Conservation (phyloP, 306 rosid genomes). For the Inga oerstediana region DNA sequence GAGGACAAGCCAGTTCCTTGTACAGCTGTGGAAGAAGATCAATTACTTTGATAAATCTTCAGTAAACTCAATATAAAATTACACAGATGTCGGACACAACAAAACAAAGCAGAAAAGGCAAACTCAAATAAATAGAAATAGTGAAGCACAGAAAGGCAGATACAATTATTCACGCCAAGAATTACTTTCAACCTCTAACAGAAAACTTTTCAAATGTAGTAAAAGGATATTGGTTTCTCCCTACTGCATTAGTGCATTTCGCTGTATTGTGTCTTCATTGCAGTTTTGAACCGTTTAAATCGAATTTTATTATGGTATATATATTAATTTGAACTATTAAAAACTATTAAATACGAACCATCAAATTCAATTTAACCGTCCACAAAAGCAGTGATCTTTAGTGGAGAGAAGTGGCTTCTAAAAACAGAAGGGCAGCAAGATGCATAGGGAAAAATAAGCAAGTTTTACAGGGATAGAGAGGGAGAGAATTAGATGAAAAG, state of each 20-base stretch:
- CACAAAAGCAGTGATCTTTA: neutral
- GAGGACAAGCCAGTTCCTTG: conserved; percentile 89
- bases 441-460: neutral
- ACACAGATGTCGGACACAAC: conserved; percentile 16
- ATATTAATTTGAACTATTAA: neutral
- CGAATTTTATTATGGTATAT: neutral
- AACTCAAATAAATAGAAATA: conserved; percentile 24
- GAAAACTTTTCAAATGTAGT: neutral
- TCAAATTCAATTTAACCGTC: neutral
- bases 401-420: neutral
- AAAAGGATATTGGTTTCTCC: neutral
- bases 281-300: neutral
- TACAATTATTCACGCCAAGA: conserved; percentile 24
- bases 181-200: conserved; percentile 23
- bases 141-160: conserved; percentile 23
- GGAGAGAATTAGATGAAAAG: neutral
- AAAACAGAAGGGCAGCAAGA: neutral
- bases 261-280: neutral
- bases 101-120: conserved; percentile 10
- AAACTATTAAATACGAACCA: neutral
- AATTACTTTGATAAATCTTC: neutral
- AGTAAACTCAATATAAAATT: conserved; percentile 16
- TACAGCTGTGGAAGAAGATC: conserved; percentile 65
- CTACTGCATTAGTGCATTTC: neutral
- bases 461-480: neutral